Evolutionary conservation across 805 yeast genomes (phyloP).

Genomic region (Alloascoidea hylecoeti): DNA sequence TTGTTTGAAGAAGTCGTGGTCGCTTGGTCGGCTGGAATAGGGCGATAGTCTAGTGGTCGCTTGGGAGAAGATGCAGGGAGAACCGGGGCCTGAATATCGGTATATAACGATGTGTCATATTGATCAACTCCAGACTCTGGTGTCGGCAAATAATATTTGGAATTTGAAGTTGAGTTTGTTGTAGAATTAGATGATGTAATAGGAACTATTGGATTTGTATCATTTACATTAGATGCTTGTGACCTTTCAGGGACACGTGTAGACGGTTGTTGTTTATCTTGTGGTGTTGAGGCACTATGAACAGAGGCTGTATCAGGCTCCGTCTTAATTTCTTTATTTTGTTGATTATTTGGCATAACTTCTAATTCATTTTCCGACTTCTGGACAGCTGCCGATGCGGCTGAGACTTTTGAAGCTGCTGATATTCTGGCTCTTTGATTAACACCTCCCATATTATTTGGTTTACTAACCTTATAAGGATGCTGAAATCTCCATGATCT

Average conservation of each 20-base stretch:
- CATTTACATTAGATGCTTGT: neutral
- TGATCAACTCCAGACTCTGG: neutral
- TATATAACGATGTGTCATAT: no score
- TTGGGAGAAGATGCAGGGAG: neutral
- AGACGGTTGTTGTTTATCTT: constrained; percentile 7
- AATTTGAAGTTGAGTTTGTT: neutral
- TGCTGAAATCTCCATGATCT: no score
- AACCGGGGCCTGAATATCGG: no score
- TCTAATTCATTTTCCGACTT: no score
- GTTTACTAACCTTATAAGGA: no score
- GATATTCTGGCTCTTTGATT: no score
- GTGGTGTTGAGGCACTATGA: neutral
- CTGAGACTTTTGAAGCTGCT: no score
- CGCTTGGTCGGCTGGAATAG: neutral
- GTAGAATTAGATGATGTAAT: neutral
- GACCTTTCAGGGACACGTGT: no score
- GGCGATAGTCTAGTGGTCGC: neutral
- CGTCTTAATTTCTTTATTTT: neutral
- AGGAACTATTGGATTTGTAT: neutral
- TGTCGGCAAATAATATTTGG: neutral
- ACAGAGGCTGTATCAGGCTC: neutral
- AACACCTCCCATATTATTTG: no score
- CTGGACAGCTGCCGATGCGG: no score
- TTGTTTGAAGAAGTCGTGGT: neutral
- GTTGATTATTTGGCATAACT: neutral